Conservation (phyloP, 306 rosid species). For the Abrus pulchellus region DNA sequence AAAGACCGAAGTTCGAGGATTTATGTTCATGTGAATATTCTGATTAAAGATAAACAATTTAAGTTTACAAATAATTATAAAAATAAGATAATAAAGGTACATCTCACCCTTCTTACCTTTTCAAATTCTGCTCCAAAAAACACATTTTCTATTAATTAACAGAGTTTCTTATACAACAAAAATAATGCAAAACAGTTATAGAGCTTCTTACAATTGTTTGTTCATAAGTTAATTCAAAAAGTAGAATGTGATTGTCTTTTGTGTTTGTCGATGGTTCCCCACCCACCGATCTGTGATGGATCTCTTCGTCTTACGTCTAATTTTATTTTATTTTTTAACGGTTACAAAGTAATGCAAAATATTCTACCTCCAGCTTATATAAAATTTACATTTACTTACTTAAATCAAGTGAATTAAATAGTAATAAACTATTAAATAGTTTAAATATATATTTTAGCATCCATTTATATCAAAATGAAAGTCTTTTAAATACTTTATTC, state of each 20-base stretch:
- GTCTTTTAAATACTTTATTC: no score
- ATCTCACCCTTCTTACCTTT: not conserved
- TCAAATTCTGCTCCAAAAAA: not conserved
- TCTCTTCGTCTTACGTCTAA: not conserved
- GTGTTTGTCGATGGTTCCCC: conserved; percentile 17
- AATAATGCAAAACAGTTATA: not conserved
- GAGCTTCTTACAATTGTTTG: conserved; percentile 7
- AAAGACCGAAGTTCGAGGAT: no score
- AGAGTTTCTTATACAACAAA: not conserved
- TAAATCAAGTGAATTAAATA: no score
- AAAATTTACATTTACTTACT: not conserved
- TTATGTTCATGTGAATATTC: no score
- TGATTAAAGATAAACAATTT: no score
- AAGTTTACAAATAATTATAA: no score
- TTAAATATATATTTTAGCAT: no score
- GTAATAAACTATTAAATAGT: no score
- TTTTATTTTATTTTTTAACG: not conserved
- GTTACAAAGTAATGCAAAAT: not conserved
- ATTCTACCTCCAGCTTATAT: not conserved
- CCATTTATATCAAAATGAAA: no score
- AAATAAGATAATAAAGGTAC: no score
- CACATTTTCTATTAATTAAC: not conserved
- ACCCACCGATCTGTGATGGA: not conserved
- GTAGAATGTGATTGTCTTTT: not conserved
- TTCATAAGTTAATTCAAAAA: not conserved